These are phyloP conservation scores for Podospora didyma DNA, from an alignment of 495 filamentous ascomycete species.

Conservation along the genomic window DNA sequence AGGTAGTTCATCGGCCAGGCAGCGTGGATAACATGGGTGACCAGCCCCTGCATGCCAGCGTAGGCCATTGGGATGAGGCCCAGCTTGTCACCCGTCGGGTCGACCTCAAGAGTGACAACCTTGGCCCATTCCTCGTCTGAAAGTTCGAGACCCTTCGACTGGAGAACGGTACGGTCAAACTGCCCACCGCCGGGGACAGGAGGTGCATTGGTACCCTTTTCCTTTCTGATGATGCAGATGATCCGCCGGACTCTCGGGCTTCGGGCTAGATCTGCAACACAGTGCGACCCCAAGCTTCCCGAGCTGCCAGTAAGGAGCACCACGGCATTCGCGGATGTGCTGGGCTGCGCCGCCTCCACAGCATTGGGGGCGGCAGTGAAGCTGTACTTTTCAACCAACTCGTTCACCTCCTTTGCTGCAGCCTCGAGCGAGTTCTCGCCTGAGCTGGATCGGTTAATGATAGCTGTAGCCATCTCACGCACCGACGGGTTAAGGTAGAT, in stretches of 20 bases:
- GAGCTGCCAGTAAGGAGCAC: background rate
- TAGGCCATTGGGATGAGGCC: background rate
- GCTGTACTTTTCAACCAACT: background rate
- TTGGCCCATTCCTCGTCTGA: background rate
- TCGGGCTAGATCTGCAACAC: background rate
- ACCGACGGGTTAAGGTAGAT: background rate
- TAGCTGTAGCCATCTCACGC: background rate
- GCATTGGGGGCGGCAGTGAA: too few species aligned
- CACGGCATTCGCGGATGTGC: background rate
- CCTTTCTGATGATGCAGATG: background rate
- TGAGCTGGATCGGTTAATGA: too few species aligned
- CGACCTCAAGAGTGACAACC: background rate
- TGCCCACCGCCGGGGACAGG: background rate
- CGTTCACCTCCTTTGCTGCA: background rate
- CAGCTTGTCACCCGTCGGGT: background rate
- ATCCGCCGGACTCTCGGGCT: background rate
- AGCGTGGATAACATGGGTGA: background rate
- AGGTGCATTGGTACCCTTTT: background rate
- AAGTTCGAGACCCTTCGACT: background rate
- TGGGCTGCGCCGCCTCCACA: too few species aligned
- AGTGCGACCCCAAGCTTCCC: background rate
- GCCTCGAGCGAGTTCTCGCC: too few species aligned
- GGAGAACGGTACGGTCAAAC: background rate
- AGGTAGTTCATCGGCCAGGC: constrained; percentile 12
- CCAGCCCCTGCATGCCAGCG: background rate